Evolutionary conservation across 805 yeast species (phyloP).

Genomic region (Blastobotrys chiropterorum): DNA sequence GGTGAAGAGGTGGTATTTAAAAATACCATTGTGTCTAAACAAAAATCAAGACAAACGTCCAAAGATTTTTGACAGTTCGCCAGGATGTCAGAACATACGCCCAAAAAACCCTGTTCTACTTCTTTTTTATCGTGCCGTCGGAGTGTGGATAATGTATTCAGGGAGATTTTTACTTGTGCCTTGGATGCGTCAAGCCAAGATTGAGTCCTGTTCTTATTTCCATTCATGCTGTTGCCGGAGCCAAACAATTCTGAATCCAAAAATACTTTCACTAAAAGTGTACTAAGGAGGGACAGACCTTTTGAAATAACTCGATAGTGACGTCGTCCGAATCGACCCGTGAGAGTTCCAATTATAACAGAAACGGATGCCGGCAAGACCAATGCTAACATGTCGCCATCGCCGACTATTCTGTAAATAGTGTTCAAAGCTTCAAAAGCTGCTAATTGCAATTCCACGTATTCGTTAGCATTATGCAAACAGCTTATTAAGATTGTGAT

Average conservation of each 20-base stretch:
- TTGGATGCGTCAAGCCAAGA: slow-evolving; percentile 53
- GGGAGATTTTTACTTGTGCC: slow-evolving; percentile 43
- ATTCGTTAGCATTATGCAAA: slow-evolving; percentile 15
- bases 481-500: slow-evolving; percentile 21
- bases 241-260: slow-evolving; percentile 13
- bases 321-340: slow-evolving; percentile 18
- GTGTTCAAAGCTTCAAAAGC: slow-evolving; percentile 17
- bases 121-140: slow-evolving; percentile 29
- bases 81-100: slow-evolving; percentile 30
- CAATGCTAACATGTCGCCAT: slow-evolving; percentile 23
- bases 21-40: slow-evolving; percentile 33
- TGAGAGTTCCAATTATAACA: slow-evolving; percentile 21
- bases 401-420: slow-evolving; percentile 6
- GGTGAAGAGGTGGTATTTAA: slow-evolving; percentile 15
- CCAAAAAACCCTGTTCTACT: slow-evolving; percentile 31
- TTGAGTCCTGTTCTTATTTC: slow-evolving; percentile 34
- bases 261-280: slow-evolving; percentile 14
- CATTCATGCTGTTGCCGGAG: slow-evolving; percentile 7
- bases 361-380: slow-evolving; percentile 32
- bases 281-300: slow-evolving; percentile 17
- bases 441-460: slow-evolving; percentile 17
- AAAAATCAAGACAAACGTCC: slow-evolving; percentile 31
- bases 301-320: slow-evolving; percentile 19
- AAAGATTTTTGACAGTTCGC: slow-evolving; percentile 33
- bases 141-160: slow-evolving; percentile 32